Conservation (phyloP, 192 early-diverging fungal genomes). For the Oehlia diaphana region DNA sequence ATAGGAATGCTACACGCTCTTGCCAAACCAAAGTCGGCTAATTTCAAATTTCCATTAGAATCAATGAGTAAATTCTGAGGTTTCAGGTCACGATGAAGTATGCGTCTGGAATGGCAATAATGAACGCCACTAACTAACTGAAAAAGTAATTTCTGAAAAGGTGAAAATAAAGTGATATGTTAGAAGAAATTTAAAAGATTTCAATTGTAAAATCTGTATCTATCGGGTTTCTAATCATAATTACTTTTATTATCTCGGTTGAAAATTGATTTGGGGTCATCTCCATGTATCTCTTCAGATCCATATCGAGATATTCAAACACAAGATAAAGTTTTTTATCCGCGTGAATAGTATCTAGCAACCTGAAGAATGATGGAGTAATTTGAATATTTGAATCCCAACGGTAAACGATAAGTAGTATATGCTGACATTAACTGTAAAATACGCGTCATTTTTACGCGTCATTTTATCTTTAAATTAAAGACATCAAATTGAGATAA, state of each 20-base stretch:
- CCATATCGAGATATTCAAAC: constrained; percentile 95
- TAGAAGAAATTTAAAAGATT: too few species aligned
- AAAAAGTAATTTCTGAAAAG: constrained; percentile 79
- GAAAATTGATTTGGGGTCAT: constrained; percentile 24
- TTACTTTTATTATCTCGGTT: constrained; percentile 35
- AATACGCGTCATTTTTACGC: not conserved
- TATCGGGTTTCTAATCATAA: not conserved
- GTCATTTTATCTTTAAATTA: not conserved
- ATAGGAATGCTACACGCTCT: constrained; percentile 90
- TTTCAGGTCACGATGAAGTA: constrained; percentile 96
- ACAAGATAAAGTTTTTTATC: constrained; percentile 90
- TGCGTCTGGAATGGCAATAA: constrained; percentile 91
- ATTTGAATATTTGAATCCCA: too few species aligned
- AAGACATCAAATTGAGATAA: not conserved
- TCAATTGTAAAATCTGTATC: too few species aligned
- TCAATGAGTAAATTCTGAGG: constrained; percentile 99
- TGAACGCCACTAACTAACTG: constrained; percentile 86
- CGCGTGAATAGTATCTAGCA: constrained; percentile 86
- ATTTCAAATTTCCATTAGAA: constrained; percentile 78
- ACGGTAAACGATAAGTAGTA: too few species aligned
- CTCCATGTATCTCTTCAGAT: constrained; percentile 45
- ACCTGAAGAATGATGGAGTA: constrained; percentile 42
- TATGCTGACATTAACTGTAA: not conserved
- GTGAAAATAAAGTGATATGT: not conserved
- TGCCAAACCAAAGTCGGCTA: constrained; percentile 96